These are phyloP conservation scores for Endocalyx cinctus DNA, from an alignment of 2,329 filamentous ascomycete species.

Conservation along the genomic window DNA sequence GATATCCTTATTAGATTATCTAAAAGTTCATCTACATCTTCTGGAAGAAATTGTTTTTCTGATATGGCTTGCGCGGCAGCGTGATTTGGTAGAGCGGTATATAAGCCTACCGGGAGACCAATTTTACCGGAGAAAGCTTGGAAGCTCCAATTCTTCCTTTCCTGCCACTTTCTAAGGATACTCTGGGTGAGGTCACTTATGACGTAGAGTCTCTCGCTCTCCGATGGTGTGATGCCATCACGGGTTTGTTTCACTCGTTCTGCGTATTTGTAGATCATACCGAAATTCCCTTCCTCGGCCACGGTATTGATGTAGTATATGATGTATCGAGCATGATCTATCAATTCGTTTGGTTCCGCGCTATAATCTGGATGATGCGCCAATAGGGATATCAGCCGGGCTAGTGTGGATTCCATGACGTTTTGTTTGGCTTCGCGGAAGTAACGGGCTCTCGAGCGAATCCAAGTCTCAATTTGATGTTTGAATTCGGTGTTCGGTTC, in stretches of 20 bases:
- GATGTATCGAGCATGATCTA: constrained; percentile 83
- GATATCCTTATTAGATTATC: constrained; percentile 62
- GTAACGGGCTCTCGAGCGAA: constrained; percentile 70
- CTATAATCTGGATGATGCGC: constrained; percentile 93
- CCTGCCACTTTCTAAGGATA: constrained; percentile 79
- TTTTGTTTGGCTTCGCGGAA: constrained; percentile 57
- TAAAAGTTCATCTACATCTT: constrained; percentile 69
- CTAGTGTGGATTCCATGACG: constrained; percentile 75
- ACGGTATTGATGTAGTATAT: constrained; percentile 82
- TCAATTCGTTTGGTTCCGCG: constrained; percentile 59
- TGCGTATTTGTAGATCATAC: constrained; percentile 84
- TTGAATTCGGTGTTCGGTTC: constrained; percentile 75
- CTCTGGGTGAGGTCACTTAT: constrained; percentile 83
- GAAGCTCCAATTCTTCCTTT: constrained; percentile 79
- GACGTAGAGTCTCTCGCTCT: constrained; percentile 75
- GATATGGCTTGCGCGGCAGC: constrained; percentile 79
- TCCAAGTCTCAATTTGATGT: constrained; percentile 77
- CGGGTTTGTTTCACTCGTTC: constrained; percentile 87
- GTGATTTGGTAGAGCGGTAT: constrained; percentile 69
- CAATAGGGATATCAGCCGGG: constrained; percentile 78
- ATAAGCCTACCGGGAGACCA: constrained; percentile 74
- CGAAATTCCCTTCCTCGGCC: constrained; percentile 80
- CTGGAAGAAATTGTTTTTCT: constrained; percentile 77
- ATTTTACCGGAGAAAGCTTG: constrained; percentile 79
- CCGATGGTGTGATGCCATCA: constrained; percentile 66